These are phyloP conservation scores for Geotrichum europaeum DNA, from an alignment of 1,139 yeast genomes.

Conservation along the genomic window DNA sequence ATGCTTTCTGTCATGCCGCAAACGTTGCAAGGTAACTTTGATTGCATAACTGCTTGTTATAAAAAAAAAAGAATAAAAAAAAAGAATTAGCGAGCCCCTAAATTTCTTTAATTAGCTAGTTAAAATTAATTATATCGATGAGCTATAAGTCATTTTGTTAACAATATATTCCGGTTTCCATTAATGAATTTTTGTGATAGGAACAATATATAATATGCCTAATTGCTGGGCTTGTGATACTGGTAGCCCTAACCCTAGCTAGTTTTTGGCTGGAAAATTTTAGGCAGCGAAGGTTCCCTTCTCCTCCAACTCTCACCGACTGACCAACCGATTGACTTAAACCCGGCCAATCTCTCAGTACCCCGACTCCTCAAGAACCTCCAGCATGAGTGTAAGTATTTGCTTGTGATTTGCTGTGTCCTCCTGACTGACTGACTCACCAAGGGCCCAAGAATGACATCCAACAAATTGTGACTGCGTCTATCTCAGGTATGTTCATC, in stretches of 20 bases:
- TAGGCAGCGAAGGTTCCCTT: background rate
- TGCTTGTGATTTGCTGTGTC: background rate
- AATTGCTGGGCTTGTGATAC: background rate
- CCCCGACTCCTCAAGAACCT: background rate
- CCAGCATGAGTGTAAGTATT: background rate
- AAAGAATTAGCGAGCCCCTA: too few species aligned
- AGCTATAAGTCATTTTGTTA: too few species aligned
- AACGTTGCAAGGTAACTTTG: too few species aligned
- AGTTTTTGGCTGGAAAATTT: background rate
- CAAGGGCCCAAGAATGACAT: conserved; percentile 1
- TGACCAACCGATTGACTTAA: background rate
- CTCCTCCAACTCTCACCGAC: background rate
- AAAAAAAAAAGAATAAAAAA: too few species aligned
- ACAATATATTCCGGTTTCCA: too few species aligned
- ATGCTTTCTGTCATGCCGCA: too few species aligned
- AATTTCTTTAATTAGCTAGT: too few species aligned
- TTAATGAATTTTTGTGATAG: too few species aligned
- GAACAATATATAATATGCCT: too few species aligned
- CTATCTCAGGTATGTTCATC: conserved; percentile 2
- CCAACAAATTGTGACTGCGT: conserved; percentile 1
- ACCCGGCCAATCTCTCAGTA: background rate
- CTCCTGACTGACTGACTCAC: background rate
- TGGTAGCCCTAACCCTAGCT: background rate
- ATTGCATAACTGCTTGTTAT: too few species aligned
- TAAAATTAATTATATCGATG: too few species aligned